phyloP scores from a whole-genome alignment of 495 filamentous ascomycete genomes.

The Xylaria longipes region DNA sequence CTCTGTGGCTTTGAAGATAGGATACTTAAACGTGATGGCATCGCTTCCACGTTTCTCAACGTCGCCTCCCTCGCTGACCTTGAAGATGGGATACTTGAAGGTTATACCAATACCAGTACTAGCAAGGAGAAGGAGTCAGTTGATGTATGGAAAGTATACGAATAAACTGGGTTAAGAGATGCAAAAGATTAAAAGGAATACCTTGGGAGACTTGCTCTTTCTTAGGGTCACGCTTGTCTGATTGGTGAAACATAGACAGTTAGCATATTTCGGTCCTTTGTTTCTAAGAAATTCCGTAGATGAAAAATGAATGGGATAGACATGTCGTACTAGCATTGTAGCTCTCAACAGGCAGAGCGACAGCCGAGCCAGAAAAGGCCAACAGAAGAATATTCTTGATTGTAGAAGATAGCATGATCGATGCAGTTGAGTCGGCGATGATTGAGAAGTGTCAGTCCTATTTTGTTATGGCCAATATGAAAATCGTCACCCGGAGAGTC shows the following conservation, averaged over 20 bases:
- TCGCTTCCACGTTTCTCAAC: neutral
- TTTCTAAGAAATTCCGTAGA: neutral
- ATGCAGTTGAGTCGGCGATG: neutral
- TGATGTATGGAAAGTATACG: neutral
- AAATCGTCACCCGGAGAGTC: neutral
- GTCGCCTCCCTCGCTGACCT: neutral
- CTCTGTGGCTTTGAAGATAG: neutral
- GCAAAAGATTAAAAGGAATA: neutral
- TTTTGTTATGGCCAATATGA: neutral
- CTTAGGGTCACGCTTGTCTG: neutral
- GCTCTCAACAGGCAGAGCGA: neutral
- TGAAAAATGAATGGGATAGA: neutral
- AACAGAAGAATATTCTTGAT: conserved; percentile 12
- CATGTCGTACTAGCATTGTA: neutral
- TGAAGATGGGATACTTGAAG: conserved; percentile 7
- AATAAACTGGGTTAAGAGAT: neutral
- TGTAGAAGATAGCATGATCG: neutral
- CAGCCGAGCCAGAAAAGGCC: neutral
- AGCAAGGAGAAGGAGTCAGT: neutral
- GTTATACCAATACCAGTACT: neutral
- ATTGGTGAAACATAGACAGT: neutral
- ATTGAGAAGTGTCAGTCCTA: neutral
- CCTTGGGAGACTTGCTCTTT: neutral
- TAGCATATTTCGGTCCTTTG: neutral
- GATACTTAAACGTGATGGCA: neutral